Evolutionary conservation across 352 stramenopile genomes (phyloP).

Genomic region (Pythium grandisporangium): DNA sequence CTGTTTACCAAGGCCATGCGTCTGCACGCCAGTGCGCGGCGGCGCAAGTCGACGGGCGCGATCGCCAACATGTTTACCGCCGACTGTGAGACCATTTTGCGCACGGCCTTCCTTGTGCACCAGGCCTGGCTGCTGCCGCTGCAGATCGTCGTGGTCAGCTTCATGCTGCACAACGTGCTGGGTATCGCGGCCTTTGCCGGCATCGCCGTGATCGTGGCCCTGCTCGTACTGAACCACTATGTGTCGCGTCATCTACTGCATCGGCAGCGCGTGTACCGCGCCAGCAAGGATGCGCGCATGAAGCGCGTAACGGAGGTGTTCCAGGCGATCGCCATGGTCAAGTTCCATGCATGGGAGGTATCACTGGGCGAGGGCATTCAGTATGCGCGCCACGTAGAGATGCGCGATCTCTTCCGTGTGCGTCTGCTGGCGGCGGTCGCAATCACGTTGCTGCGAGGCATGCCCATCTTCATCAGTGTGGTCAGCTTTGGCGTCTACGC

Average conservation of each 20-base stretch:
- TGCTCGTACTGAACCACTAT: conserved; percentile 23
- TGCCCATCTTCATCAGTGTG: conserved; percentile 37
- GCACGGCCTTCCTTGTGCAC: conserved; percentile 30
- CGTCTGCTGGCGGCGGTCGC: conserved; percentile 17
- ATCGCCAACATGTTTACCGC: conserved; percentile 46
- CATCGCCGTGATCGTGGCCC: conserved; percentile 22
- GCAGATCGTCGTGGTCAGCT: conserved; percentile 30
- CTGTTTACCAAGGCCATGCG: conserved; percentile 35
- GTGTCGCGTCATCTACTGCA: conserved; percentile 21
- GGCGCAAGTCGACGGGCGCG: conserved; percentile 25
- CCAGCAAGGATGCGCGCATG: conserved; percentile 41
- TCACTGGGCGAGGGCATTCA: conserved; percentile 58
- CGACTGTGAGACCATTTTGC: conserved; percentile 26
- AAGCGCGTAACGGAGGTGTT: conserved; percentile 50
- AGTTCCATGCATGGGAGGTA: conserved; percentile 90
- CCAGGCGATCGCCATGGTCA: conserved; percentile 85
- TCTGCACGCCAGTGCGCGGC: conserved; percentile 21
- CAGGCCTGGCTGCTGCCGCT: conserved; percentile 48
- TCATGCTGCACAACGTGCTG: conserved; percentile 35
- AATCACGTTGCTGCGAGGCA: conserved; percentile 29
- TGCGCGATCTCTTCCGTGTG: conserved; percentile 19
- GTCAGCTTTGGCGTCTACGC: conserved; percentile 28
- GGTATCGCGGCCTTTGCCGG: conserved; percentile 24
- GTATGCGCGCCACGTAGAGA: conserved; percentile 17
- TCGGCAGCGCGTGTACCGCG: conserved; percentile 13